phyloP scores from a whole-genome alignment of 2,329 filamentous ascomycete genomes.

The Aspergillus quadricinctus region DNA sequence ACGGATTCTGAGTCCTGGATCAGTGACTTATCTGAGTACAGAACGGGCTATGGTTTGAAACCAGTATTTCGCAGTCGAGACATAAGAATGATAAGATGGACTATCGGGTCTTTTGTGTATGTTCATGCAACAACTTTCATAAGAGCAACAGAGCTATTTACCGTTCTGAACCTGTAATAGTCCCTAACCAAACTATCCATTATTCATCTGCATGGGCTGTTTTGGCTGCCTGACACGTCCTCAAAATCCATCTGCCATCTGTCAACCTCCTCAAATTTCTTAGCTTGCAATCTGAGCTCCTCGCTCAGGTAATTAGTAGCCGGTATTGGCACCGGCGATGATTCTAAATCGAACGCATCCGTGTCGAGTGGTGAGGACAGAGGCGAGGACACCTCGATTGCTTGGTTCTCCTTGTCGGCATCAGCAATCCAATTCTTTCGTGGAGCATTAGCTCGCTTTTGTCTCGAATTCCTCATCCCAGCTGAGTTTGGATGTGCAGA shows the following conservation, averaged over 20 bases:
- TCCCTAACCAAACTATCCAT: background rate
- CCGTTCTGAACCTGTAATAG: background rate
- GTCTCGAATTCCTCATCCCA: background rate
- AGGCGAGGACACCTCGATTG: constrained; percentile 23
- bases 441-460: background rate
- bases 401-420: constrained; percentile 30
- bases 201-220: constrained; percentile 16
- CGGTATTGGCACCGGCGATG: constrained; percentile 6
- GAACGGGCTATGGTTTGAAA: background rate
- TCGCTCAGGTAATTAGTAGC: constrained; percentile 27
- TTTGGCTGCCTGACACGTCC: constrained; percentile 30
- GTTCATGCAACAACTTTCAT: background rate
- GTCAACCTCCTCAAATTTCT: constrained; percentile 41
- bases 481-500: background rate
- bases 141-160: background rate
- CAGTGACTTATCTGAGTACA: too few species aligned
- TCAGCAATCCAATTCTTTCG: constrained; percentile 2
- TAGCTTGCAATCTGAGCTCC: constrained; percentile 32
- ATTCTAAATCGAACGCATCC: constrained; percentile 25
- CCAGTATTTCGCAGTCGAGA: background rate
- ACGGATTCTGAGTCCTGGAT: too few species aligned
- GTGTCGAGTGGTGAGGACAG: constrained; percentile 32
- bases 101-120: background rate
- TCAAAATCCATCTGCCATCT: constrained; percentile 43
- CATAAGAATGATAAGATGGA: background rate